These are phyloP conservation scores for Fusarium xyrophilum DNA, from an alignment of 2,329 filamentous ascomycete species.

Conservation along the genomic window DNA sequence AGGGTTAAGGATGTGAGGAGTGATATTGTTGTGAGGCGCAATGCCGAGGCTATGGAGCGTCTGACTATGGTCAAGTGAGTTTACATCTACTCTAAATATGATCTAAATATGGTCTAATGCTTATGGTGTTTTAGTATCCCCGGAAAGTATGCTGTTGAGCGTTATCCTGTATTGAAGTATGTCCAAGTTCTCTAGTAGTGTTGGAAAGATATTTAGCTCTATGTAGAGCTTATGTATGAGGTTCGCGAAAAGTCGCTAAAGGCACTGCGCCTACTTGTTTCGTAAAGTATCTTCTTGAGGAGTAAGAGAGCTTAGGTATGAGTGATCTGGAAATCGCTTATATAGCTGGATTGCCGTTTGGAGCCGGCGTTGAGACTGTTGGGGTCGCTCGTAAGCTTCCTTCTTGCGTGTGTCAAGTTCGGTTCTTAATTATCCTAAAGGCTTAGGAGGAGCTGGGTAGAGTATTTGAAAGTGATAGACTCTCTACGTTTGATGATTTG, in stretches of 20 bases:
- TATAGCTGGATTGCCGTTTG: constrained; percentile 54
- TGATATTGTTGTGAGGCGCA: constrained; percentile 49
- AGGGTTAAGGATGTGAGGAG: constrained; percentile 41
- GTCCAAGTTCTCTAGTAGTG: constrained; percentile 49
- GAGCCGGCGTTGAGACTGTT: constrained; percentile 53
- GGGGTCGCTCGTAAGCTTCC: constrained; percentile 57
- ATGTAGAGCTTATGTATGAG: constrained; percentile 51
- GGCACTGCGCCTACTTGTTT: constrained; percentile 51
- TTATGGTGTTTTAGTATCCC: constrained; percentile 20
- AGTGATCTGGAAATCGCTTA: constrained; percentile 53
- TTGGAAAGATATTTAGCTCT: constrained; percentile 48
- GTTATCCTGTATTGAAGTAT: constrained; percentile 51
- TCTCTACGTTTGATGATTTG: constrained; percentile 50
- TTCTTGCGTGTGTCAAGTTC: constrained; percentile 60
- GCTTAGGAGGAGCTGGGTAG: constrained; percentile 50
- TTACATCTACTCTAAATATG: no score
- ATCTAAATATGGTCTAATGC: rapidly evolving
- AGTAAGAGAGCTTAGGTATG: constrained; percentile 51
- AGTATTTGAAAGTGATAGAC: constrained; percentile 47
- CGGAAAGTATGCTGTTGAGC: constrained; percentile 49
- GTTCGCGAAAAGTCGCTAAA: constrained; percentile 43
- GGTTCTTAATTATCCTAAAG: constrained; percentile 57
- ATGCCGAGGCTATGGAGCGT: constrained; percentile 52
- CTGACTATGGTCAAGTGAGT: constrained; percentile 53
- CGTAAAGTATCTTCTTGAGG: constrained; percentile 51